These are phyloP conservation scores for Prunus mira DNA, from an alignment of 306 rosid species.

Conservation along the genomic window DNA sequence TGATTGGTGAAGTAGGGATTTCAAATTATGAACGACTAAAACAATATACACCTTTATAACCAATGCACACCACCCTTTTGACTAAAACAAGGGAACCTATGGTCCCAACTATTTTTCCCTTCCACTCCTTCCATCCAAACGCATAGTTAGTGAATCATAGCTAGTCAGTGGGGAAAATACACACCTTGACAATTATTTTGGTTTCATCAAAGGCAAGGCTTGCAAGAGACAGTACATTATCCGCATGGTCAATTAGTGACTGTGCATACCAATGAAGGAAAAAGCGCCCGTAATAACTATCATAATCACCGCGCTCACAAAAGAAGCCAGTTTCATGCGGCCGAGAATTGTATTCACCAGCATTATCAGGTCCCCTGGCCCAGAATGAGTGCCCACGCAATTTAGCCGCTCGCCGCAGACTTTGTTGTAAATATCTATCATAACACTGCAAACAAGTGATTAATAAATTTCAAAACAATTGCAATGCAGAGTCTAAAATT, in stretches of 20 bases:
- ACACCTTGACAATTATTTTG: slow-evolving; percentile 75
- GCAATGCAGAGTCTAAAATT: not conserved
- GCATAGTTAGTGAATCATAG: not conserved
- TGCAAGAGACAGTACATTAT: slow-evolving; percentile 92
- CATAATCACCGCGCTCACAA: slow-evolving; percentile 96
- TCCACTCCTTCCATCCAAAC: not conserved
- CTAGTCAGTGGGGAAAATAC: not conserved
- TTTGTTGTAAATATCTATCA: slow-evolving; percentile 82
- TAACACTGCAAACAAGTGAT: slow-evolving; percentile 62
- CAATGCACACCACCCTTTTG: not conserved
- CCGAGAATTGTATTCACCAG: slow-evolving; percentile 85
- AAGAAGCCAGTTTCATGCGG: slow-evolving; percentile 96
- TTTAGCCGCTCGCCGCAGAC: slow-evolving; percentile 80
- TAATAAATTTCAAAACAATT: not conserved
- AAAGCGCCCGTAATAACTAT: slow-evolving; percentile 95
- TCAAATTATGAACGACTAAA: not conserved
- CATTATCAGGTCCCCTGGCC: slow-evolving; percentile 97
- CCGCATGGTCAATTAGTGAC: slow-evolving; percentile 74
- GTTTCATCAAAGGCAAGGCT: slow-evolving; percentile 92
- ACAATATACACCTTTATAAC: not conserved
- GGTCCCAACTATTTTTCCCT: not conserved
- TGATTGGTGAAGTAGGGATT: not conserved
- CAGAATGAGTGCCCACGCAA: slow-evolving; percentile 88
- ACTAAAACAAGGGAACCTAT: not conserved
- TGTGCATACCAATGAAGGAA: slow-evolving; percentile 96